Conservation (phyloP, 2,329 filamentous ascomycete species). For the Fusarium napiforme region DNA sequence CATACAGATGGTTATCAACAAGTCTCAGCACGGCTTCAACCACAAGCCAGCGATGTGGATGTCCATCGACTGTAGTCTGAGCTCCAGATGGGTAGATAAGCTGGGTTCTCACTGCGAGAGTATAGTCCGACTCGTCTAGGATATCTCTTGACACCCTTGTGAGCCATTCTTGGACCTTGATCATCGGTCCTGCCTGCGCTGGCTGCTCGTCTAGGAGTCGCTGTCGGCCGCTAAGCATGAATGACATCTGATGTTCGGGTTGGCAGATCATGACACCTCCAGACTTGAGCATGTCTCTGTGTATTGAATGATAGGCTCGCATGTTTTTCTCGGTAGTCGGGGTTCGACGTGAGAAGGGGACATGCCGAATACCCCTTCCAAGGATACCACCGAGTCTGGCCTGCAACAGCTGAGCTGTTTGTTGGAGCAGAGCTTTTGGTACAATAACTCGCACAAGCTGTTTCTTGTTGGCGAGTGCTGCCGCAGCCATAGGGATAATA, state of each 20-base stretch:
- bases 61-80: slow-evolving; percentile 62
- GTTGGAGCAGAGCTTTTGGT: slow-evolving; percentile 65
- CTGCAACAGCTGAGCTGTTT: slow-evolving; percentile 68
- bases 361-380: slow-evolving; percentile 62
- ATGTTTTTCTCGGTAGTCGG: slow-evolving; percentile 49
- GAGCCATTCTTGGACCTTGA: slow-evolving; percentile 64
- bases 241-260: slow-evolving; percentile 74
- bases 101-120: slow-evolving; percentile 65
- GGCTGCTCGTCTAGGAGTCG: slow-evolving; percentile 61
- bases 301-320: slow-evolving; percentile 45
- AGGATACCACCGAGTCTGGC: slow-evolving; percentile 65
- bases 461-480: slow-evolving; percentile 56
- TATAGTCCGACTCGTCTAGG: slow-evolving; percentile 72
- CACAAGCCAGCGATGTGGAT: slow-evolving; percentile 64
- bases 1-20: slow-evolving; percentile 52
- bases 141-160: slow-evolving; percentile 65
- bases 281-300: slow-evolving; percentile 52
- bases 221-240: slow-evolving; percentile 70
- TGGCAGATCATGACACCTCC: slow-evolving; percentile 68
- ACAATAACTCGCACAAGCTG: slow-evolving; percentile 66
- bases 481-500: slow-evolving; percentile 64
- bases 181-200: slow-evolving; percentile 59
- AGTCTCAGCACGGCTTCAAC: slow-evolving; percentile 56
- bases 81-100: slow-evolving; percentile 68
- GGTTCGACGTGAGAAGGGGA: slow-evolving; percentile 67